These are phyloP conservation scores for Tricholoma bakamatsutake DNA, from an alignment of 768 basidiomycete genomes.

Conservation along the genomic window DNA sequence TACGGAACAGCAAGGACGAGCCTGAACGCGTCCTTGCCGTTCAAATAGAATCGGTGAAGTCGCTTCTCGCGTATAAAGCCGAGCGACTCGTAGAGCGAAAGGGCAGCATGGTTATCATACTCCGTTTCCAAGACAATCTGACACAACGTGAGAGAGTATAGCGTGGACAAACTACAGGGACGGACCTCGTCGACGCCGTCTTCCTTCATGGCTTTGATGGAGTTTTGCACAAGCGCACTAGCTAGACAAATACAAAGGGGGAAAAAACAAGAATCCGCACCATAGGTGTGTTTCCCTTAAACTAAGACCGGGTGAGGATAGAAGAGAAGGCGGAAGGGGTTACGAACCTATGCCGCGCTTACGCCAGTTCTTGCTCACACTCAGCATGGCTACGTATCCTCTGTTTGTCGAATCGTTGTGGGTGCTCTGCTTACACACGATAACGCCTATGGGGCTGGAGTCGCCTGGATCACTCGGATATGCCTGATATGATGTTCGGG, in stretches of 20 bases:
- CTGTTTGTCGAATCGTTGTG: conserved; percentile 72
- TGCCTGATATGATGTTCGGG: conserved; percentile 34
- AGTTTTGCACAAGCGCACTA: conserved; percentile 75
- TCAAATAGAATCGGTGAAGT: conserved; percentile 91
- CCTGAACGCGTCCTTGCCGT: conserved; percentile 93
- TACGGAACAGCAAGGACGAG: conserved; percentile 61
- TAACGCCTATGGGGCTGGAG: conserved; percentile 74
- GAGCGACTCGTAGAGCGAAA: conserved; percentile 84
- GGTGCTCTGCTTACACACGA: conserved; percentile 95
- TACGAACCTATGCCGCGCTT: conserved; percentile 88
- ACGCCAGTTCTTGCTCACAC: conserved; percentile 77
- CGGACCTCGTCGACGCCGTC: conserved; percentile 83
- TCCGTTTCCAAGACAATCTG: conserved; percentile 96
- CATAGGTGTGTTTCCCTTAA: conserved; percentile 40
- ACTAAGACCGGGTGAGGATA: conserved; percentile 43
- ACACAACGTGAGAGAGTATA: background rate
- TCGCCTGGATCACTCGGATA: conserved; percentile 41
- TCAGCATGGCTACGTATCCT: conserved; percentile 98
- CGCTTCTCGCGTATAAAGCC: conserved; percentile 97
- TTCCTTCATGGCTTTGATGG: conserved; percentile 78
- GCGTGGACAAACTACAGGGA: conserved; percentile 8
- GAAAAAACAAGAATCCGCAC: conserved; percentile 37
- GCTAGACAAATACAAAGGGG: conserved; percentile 47
- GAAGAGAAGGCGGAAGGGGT: conserved; percentile 26
- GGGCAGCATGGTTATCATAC: conserved; percentile 83